Conservation (phyloP, 2,329 filamentous ascomycete species). For the Zymoseptoria crescenta region DNA sequence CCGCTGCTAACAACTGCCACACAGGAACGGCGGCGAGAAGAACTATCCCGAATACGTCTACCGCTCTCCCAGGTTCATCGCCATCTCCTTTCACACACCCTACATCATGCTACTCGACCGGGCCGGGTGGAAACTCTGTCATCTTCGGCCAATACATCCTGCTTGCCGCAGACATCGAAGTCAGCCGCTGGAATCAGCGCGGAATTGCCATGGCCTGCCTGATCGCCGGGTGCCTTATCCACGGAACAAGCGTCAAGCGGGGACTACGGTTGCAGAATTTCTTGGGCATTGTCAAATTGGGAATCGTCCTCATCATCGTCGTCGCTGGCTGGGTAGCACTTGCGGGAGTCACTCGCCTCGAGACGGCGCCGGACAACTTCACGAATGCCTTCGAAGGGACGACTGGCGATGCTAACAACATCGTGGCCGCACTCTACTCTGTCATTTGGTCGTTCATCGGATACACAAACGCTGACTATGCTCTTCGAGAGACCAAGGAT, state of each 20-base stretch:
- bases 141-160: slow-evolving; percentile 65
- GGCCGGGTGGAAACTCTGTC: slow-evolving; percentile 60
- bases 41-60: slow-evolving; percentile 43
- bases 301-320: slow-evolving; percentile 58
- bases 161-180: slow-evolving; percentile 54
- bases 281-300: slow-evolving; percentile 58
- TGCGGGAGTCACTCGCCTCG: slow-evolving; percentile 52
- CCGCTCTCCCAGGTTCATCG: slow-evolving; percentile 53
- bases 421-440: slow-evolving; percentile 64
- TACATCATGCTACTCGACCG: slow-evolving; percentile 58
- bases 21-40: slow-evolving; percentile 28
- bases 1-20: slow-evolving; percentile 29
- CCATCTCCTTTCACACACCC: slow-evolving; percentile 51
- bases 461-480: slow-evolving; percentile 58
- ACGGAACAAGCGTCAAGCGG: slow-evolving; percentile 57
- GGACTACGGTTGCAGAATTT: slow-evolving; percentile 60
- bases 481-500: slow-evolving; percentile 35
- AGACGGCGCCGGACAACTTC: slow-evolving; percentile 54
- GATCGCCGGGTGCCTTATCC: slow-evolving; percentile 57
- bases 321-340: slow-evolving; percentile 51
- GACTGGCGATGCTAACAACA: slow-evolving; percentile 56
- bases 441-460: slow-evolving; percentile 65
- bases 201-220: slow-evolving; percentile 60
- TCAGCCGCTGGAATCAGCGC: slow-evolving; percentile 59
- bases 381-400: slow-evolving; percentile 57